Base-by-base conservation (phyloP, 2,329 filamentous ascomycete species). In the Neopestalotiopsis sp. region DNA sequence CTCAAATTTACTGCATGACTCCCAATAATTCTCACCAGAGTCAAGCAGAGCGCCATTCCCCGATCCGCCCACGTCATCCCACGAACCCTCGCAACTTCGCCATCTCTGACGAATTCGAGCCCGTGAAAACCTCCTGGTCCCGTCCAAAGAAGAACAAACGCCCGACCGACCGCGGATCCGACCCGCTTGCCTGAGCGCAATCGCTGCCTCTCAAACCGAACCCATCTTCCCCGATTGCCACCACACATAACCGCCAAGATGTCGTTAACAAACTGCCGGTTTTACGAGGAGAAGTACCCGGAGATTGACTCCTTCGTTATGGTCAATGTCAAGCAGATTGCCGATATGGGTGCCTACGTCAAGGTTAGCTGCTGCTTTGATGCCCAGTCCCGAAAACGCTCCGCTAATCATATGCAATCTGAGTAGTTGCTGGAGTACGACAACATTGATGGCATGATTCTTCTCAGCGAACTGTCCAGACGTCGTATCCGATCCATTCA, bases 241-340 rank as follows among this genome's bases (percentile, higher is more conserved):
- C 73, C 66, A 73, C 67, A 69, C 65, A 78, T 70, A 78, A 81
- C 84, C 86, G 86, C 87, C 89, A 92, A 81, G 78, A 97, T 97
- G 93, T 97, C 94, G 85, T 90, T 97, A 87, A 96, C 93, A 81
- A 97, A 97, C 86, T 97, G 93, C 84, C 94, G 94, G 79, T 98
- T 97, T 85, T 98, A 97, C 83, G 94, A 97, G 88, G 94, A 97
- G 86, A 97, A 97, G 85, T 98, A 92, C 79, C 94, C 94, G 70
- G 96, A 98, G 88, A 95, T 99, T 81, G 96, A 99, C 85, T 97
- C 94, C 88, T 98, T 98, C 85, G 97, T 99, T 81, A 99, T 99
- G 96, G 96, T 99, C 82, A 99, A 98, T 84, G 96, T 98, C 78
- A 97, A 97, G 90, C 94, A 97, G 93, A 99, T 99, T 81, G 96